Evolutionary conservation across 495 filamentous ascomycete genomes (phyloP).

Genomic region (Lasiosphaeris hirsuta): DNA sequence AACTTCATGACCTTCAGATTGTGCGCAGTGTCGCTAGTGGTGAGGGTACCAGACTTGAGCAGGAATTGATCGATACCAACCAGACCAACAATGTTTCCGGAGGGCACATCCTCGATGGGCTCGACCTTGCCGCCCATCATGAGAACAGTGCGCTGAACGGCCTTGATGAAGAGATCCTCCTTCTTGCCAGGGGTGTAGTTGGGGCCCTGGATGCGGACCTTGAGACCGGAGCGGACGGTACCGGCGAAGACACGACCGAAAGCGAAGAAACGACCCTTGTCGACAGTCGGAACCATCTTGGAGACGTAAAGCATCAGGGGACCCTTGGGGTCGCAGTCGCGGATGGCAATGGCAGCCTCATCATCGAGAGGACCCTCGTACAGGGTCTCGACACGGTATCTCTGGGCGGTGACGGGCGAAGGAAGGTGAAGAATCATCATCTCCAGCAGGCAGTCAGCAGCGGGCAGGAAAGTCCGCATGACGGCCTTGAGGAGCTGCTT

Average conservation of each 20-base stretch:
- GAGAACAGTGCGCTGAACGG: conserved; percentile 98
- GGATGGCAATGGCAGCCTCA: conserved; percentile 88
- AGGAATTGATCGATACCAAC: conserved; percentile 99
- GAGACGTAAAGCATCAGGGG: conserved; percentile 99
- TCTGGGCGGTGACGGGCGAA: conserved; percentile 93
- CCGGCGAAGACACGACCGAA: conserved; percentile 99
- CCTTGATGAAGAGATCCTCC: conserved; percentile 99
- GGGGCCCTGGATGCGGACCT: conserved; percentile 99
- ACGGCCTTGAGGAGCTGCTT: conserved; percentile 95
- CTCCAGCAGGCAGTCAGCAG: conserved; percentile 96
- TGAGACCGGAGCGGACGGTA: conserved; percentile 94
- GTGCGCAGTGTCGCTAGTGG: conserved; percentile 95
- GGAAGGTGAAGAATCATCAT: conserved; percentile 99
- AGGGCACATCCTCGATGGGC: conserved; percentile 98
- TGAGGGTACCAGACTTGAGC: conserved; percentile 99
- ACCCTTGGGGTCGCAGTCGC: conserved; percentile 94
- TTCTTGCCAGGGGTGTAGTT: conserved; percentile 98
- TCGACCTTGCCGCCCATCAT: conserved; percentile 99
- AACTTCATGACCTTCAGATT: conserved; percentile 99
- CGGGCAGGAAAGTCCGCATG: conserved; percentile 98
- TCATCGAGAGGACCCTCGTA: conserved; percentile 98
- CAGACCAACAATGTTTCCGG: conserved; percentile 98
- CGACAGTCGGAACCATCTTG: conserved; percentile 99
- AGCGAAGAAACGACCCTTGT: conserved; percentile 99
- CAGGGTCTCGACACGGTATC: conserved; percentile 96